Evolutionary conservation across 2,329 filamentous ascomycete genomes (phyloP), one percentile per base, ranked within the genome.

Genomic region (Trichoderma brevicompactum): DNA sequence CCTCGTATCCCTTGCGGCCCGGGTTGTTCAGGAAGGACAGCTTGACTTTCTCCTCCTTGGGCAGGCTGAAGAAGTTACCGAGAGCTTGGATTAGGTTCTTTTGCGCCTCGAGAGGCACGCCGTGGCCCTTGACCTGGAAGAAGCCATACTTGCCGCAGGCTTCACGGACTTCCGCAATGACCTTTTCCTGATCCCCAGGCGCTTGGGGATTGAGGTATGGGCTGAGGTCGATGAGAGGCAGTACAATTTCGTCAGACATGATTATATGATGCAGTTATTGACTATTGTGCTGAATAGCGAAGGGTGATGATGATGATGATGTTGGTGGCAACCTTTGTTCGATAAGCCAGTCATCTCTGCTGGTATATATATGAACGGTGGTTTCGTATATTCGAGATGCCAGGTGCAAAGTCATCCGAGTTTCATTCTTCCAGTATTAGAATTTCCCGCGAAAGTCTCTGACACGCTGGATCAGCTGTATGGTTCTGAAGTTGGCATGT

Each of bases 61-160:
- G 67, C 12, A 73, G 67, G 1, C 67, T 68, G 17, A 74, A 75
- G 56, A 75, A 72, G 5, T 49, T 48, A 5, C 44, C 41, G 36
- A 64, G 60, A 50, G 59, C 68, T 19, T 68, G 66, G 55, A 70
- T 61, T 12, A 74, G 59, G 17, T 67, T 69, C 19, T 66, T 41
- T 41, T 72, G 71, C 49, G 69, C 48, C 23, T 68, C 66, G 2
- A 67, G 17, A 32, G 71, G 65, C 23, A 77, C 67, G 5, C 75
- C 75, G 58, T 76, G 74, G 6, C 73, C 73, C 40, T 70, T 68
- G 2, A 74, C 69, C 55, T 75, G 72, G 66, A 77, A 76, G 68
- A 77, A 77, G 23, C 74, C 75, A 52, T 71, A 72, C 1, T 53
- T 69, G 0, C 65, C 67, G 65, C 68, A 72, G 2, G 74, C 74